Base-by-base conservation (phyloP, 2,329 filamentous ascomycete genomes). In the Calonectria ilicicola region DNA sequence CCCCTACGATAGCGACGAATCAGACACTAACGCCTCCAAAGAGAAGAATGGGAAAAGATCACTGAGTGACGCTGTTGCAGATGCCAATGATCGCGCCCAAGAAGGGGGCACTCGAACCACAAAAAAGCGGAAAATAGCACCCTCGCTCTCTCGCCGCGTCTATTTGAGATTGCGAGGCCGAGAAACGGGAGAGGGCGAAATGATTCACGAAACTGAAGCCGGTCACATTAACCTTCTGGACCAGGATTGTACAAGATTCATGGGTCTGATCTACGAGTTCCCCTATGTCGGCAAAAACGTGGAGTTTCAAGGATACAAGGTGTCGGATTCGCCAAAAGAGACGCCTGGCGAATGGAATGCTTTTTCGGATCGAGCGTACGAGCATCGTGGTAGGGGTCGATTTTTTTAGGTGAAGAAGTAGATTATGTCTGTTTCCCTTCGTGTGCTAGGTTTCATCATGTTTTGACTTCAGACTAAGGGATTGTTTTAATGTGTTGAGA, bases 111-210 rank as follows among this genome's bases (percentile, higher is more conserved):
- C 4, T 21, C 26, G 27, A 5, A 14, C 21, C 0, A 14, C 27
- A 1, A 74, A 72, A 29, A 72, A 27, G 15, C 42, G 17, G n/a
- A 72, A 46, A 26, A 10, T 44, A 3, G 29, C 26, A 7, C 62
- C 73, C 10, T 65, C 71, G 0, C 58, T 49, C 7, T 35, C 71
- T n/a, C 71, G 68, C 12, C 65, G 71, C 3, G 65, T 75, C 40
- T 69, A 65, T 6, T 75, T 65, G 23, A 58, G 62, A 19, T 21
- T 75, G 1, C 63, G 65, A 21, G 72, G 72, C 6, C 46, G 26
- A 6, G 73, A 75, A 9, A 72, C 68, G 6, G 71, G 73, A 6
- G 71, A 75, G 40, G 68, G 68, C 12, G 17, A 71, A 1, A 62
- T 67, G 2, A n/a, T 64, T 8, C 27, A 17, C 1, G 63, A 65